Conservation (phyloP, 495 filamentous ascomycete species). For the Platismatia glauca region DNA sequence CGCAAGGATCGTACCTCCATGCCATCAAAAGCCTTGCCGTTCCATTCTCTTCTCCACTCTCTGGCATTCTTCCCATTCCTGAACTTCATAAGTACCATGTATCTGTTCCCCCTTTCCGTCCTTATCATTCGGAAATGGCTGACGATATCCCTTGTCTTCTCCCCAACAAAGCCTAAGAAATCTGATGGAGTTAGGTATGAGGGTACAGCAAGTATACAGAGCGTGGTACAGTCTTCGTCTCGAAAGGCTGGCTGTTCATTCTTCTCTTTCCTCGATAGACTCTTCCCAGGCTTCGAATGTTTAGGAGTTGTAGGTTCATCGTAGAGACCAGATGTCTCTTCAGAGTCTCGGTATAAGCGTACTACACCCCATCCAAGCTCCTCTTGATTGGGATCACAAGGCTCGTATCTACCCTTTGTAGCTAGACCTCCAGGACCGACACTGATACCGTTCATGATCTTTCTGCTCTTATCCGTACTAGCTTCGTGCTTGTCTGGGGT, state of each 20-base stretch:
- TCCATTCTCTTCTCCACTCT: slow-evolving; percentile 77
- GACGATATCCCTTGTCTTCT: slow-evolving; percentile 77
- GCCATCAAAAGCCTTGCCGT: slow-evolving; percentile 89
- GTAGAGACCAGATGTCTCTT: slow-evolving; percentile 56
- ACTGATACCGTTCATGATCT: slow-evolving; percentile 41
- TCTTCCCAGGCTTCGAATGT: slow-evolving; percentile 13
- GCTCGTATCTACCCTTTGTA: slow-evolving; percentile 71
- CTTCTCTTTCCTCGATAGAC: slow-evolving; percentile 11
- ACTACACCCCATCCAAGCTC: slow-evolving; percentile 90
- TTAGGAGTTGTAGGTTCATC: slow-evolving; percentile 20
- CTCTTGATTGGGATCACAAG: slow-evolving; percentile 63
- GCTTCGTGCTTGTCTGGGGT: slow-evolving; percentile 18
- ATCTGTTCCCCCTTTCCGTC: slow-evolving; percentile 79
- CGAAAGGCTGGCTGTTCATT: slow-evolving; percentile 25
- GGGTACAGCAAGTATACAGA: slow-evolving; percentile 91
- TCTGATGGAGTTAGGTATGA: slow-evolving; percentile 86
- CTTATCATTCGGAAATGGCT: slow-evolving; percentile 94
- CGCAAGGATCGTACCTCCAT: slow-evolving; percentile 61
- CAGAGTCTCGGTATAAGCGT: slow-evolving; percentile 80
- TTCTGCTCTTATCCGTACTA: slow-evolving; percentile 24
- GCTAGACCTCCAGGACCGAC: slow-evolving; percentile 47
- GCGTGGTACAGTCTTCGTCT: slow-evolving; percentile 69
- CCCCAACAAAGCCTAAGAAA: slow-evolving; percentile 86
- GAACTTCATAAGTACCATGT: slow-evolving; percentile 98
- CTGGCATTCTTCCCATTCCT: slow-evolving; percentile 61